phyloP scores from a whole-genome alignment of 1,139 yeast genomes.

The Meyerozyma athensensis region DNA sequence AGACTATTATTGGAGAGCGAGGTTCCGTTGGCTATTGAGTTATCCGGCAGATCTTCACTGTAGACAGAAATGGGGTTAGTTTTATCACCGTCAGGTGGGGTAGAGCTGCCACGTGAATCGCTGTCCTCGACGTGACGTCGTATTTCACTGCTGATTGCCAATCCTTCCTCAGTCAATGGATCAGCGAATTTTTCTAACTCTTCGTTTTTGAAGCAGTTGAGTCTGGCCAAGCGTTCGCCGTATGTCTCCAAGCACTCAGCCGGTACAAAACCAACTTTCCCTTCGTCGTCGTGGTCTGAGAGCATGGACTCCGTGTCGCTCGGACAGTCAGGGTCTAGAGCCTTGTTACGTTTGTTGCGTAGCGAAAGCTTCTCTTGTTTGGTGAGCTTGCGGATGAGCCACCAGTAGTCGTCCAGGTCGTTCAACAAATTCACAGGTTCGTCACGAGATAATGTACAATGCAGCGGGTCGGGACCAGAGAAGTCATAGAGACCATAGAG shows the following conservation, averaged over 20 bases:
- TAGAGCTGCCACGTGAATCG: neutral
- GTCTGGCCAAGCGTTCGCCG: constrained; percentile 83
- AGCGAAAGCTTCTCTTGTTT: constrained; percentile 27
- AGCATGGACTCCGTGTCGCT: constrained; percentile 4
- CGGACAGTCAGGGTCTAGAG: neutral
- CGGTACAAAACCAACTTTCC: constrained; percentile 86
- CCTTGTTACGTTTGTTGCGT: constrained; percentile 7
- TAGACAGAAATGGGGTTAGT: neutral
- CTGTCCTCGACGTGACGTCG: constrained; percentile 1
- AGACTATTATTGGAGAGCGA: neutral
- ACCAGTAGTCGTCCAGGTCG: constrained; percentile 94
- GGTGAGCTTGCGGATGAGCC: constrained; percentile 74
- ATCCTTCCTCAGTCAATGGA: neutral
- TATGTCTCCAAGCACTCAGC: constrained; percentile 94
- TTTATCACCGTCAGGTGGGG: neutral
- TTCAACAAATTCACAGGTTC: constrained; percentile 79
- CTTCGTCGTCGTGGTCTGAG: constrained; percentile 39
- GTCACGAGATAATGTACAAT: constrained; percentile 73
- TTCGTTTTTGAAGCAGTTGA: constrained; percentile 86
- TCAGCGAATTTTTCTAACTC: constrained; percentile 45
- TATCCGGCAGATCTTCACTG: neutral
- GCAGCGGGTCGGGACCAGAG: constrained; percentile 91
- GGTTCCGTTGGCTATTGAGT: neutral
- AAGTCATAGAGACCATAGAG: constrained; percentile 85
- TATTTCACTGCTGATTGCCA: constrained; percentile 2